These are phyloP conservation scores for Sporisorium sorghi DNA, from an alignment of 1,284 basidiomycete species.

Conservation along the genomic window DNA sequence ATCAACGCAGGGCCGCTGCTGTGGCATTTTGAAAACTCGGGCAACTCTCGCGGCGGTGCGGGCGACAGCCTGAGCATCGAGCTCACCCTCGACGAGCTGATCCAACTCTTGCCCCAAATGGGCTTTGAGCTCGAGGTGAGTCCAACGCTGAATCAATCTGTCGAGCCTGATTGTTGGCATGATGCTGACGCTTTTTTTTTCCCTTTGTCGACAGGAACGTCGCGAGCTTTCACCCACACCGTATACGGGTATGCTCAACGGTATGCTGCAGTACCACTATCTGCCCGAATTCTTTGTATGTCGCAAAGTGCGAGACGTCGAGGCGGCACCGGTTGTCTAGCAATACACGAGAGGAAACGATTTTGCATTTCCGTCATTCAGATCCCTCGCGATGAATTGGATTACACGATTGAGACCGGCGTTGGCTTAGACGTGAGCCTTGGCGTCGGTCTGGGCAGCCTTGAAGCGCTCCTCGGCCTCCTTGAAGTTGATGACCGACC, in stretches of 20 bases:
- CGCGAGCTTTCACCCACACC: slow-evolving; percentile 79
- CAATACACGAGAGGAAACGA: neutral
- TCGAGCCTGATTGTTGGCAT: neutral
- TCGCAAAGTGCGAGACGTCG: slow-evolving; percentile 58
- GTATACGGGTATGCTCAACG: slow-evolving; percentile 84
- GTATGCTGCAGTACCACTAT: slow-evolving; percentile 90
- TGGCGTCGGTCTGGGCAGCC: slow-evolving; percentile 58
- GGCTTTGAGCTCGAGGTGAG: slow-evolving; percentile 85
- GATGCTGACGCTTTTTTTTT: neutral
- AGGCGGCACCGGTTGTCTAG: slow-evolving; percentile 51
- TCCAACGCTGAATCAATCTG: slow-evolving; percentile 15
- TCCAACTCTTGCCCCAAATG: slow-evolving; percentile 78
- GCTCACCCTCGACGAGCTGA: slow-evolving; percentile 87
- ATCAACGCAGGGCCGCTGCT: slow-evolving; percentile 80
- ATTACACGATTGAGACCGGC: slow-evolving; percentile 10
- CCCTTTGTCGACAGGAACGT: slow-evolving; percentile 76
- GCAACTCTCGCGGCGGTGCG: slow-evolving; percentile 17
- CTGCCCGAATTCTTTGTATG: slow-evolving; percentile 72
- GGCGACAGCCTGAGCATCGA: slow-evolving; percentile 74
- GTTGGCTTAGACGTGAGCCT: slow-evolving; percentile 43
- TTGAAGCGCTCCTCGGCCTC: slow-evolving; percentile 68
- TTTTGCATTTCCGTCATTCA: slow-evolving; percentile 17
- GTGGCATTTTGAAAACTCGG: slow-evolving; percentile 96
- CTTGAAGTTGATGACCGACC: slow-evolving; percentile 69
- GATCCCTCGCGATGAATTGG: slow-evolving; percentile 7